Evolutionary conservation across 441 rosid species (phyloP).

Genomic region (Euphorbia celastroides): DNA sequence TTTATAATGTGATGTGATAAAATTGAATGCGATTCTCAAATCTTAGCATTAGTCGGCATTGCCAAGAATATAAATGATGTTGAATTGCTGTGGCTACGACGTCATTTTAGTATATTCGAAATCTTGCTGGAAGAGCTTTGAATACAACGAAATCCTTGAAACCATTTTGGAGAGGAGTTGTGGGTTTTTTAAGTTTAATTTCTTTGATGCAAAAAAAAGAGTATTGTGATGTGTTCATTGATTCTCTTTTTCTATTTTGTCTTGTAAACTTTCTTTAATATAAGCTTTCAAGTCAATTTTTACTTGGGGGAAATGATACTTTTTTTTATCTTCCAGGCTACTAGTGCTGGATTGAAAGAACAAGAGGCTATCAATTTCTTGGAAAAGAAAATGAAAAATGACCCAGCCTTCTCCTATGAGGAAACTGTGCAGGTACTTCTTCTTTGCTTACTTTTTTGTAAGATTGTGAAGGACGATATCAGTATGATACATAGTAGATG

Average conservation of each 20-base stretch:
- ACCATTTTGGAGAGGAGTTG: background rate
- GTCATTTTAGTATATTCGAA: background rate
- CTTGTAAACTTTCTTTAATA: background rate
- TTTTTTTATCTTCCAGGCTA: constrained; percentile 52
- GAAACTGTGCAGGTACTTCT: constrained; percentile 90
- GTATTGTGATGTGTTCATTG: background rate
- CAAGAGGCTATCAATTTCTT: constrained; percentile 97
- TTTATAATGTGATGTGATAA: background rate
- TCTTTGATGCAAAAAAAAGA: background rate
- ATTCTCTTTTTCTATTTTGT: background rate
- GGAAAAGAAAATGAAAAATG: constrained; percentile 98
- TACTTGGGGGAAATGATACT: background rate
- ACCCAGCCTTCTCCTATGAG: constrained; percentile 69
- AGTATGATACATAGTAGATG: background rate
- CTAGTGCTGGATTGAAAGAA: constrained; percentile 95
- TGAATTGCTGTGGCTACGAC: background rate
- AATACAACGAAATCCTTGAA: background rate
- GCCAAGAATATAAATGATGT: background rate
- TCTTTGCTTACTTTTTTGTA: constrained; percentile 3
- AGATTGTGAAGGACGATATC: background rate
- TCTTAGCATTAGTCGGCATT: background rate
- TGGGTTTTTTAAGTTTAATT: background rate
- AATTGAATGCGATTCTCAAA: background rate
- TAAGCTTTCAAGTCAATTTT: background rate
- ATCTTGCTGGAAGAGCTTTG: too few species aligned